Conservation (phyloP, 2,329 filamentous ascomycete genomes). For the Arachnomyces sp. region DNA sequence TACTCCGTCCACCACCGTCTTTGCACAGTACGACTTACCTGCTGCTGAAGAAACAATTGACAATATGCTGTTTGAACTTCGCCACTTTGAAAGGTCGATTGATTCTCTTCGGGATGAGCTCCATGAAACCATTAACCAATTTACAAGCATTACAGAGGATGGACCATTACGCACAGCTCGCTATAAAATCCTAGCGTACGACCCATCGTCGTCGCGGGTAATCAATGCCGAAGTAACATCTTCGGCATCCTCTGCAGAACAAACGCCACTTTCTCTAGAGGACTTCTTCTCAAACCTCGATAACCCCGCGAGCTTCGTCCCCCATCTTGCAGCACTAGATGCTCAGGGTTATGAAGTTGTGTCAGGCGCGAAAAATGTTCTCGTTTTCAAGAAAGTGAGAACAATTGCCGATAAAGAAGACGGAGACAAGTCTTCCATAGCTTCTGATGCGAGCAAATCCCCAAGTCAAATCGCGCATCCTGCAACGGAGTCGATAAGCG, state of each 20-base stretch:
- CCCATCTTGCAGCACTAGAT: conserved; percentile 31
- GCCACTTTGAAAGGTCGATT: conserved; percentile 6
- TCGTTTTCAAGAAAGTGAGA: conserved; percentile 28
- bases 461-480: conserved; percentile 3
- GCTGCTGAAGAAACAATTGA: no score
- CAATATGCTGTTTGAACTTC: no score
- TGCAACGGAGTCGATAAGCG: conserved; percentile 8
- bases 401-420: conserved; percentile 8
- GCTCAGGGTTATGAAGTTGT: conserved; percentile 35
- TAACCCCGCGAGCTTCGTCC: conserved; percentile 34
- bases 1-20: no score
- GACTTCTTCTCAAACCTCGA: conserved; percentile 31
- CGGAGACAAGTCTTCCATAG: conserved; percentile 14
- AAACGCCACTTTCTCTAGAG: conserved; percentile 19
- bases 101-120: conserved; percentile 1
- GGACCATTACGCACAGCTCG: conserved; percentile 7
- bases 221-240: conserved; percentile 25
- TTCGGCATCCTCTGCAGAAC: conserved; percentile 20
- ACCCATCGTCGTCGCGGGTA: conserved; percentile 23
- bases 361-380: conserved; percentile 33
- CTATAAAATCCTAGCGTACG: conserved; percentile 33
- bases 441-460: conserved; percentile 1
- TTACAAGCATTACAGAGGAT: no score
- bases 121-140: neutral
- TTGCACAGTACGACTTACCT: no score